Evolutionary conservation across 345 rosid species (phyloP).

Genomic region (Eucalyptus grandis): DNA sequence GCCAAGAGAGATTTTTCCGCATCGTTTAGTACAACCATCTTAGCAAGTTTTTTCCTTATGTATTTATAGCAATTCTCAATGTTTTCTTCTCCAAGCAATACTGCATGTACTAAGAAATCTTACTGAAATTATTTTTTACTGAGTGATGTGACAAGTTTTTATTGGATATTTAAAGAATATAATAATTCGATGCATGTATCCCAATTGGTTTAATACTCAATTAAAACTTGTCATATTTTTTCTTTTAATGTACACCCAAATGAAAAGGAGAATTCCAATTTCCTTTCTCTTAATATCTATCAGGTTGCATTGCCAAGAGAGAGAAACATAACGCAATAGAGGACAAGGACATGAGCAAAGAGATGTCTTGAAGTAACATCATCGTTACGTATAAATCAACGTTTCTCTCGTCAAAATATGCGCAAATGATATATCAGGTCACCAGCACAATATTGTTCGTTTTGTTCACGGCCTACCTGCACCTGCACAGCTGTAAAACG

Average conservation of each 20-base stretch:
- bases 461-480: rapidly evolving
- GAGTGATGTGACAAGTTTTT: not conserved
- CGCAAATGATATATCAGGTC: not conserved
- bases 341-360: not conserved
- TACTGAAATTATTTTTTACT: not conserved
- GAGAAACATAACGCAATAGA: not conserved
- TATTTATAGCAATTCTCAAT: not conserved
- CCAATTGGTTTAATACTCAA: not conserved
- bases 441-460: not conserved
- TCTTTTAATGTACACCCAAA: not conserved
- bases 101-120: not conserved
- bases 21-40: not conserved
- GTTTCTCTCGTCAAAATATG: not conserved
- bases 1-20: not conserved
- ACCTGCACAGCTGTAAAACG: not conserved
- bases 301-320: not conserved
- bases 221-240: not conserved
- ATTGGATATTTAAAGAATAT: not conserved
- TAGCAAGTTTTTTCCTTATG: not conserved
- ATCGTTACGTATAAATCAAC: not conserved
- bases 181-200: not conserved
- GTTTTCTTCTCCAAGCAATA: not conserved
- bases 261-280: not conserved
- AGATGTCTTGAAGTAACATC: not conserved
- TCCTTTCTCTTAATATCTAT: not conserved